Evolutionary conservation across 148 eudicot species (phyloP).

Genomic region (Rhododendron mucronatum): DNA sequence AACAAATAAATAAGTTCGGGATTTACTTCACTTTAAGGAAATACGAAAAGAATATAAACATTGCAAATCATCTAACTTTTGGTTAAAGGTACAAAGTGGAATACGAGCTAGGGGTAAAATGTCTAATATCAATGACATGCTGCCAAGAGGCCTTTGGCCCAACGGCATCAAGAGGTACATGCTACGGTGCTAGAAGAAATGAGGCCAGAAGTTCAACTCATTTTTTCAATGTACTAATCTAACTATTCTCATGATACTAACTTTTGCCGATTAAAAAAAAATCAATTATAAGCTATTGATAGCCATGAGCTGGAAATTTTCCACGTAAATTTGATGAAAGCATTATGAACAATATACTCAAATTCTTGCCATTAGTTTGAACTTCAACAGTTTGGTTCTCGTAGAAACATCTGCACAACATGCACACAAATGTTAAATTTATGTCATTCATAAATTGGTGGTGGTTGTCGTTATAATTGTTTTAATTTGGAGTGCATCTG

Average conservation of each 20-base stretch:
- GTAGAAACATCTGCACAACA: neutral
- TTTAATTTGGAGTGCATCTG: neutral
- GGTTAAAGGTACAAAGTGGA: neutral
- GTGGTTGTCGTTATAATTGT: neutral
- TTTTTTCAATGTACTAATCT: neutral
- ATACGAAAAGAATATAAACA: too few relatives aligned
- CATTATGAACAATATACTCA: neutral
- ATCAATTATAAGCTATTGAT: neutral
- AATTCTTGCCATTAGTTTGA: neutral
- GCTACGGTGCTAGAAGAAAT: neutral
- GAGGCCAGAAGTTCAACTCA: neutral
- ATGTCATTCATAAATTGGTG: neutral
- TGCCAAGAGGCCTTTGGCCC: neutral
- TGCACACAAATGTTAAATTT: neutral
- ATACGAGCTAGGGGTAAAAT: neutral
- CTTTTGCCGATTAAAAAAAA: neutral
- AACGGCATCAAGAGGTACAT: neutral
- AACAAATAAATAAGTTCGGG: neutral
- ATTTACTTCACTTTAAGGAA: too few relatives aligned
- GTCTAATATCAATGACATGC: neutral
- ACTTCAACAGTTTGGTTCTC: neutral
- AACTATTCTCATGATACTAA: neutral
- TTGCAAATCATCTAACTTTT: neutral
- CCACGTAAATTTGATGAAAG: neutral
- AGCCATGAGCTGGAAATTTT: neutral